A percentile compares a stretch with the other conserved stretches of the same genome.
phyloP scores from a whole-genome alignment of 495 filamentous ascomycete genomes.

The Neurospora tetrasperma region DNA sequence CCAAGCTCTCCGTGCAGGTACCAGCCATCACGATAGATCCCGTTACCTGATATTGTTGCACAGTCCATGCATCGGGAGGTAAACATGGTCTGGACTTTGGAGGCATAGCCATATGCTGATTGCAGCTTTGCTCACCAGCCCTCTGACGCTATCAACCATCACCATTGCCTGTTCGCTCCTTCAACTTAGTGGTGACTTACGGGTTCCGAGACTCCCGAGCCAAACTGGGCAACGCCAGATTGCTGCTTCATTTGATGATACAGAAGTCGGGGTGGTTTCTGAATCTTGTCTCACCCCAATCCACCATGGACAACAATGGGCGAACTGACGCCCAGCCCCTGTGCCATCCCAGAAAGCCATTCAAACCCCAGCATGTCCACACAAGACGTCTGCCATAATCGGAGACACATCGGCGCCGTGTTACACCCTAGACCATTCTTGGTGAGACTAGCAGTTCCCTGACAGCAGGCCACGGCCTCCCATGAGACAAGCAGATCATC shows the following conservation, averaged over 20 bases:
- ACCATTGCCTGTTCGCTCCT: neutral
- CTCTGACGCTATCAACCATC: neutral
- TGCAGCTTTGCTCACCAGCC: neutral
- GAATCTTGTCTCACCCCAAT: neutral
- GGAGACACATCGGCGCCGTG: neutral
- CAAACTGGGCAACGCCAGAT: neutral
- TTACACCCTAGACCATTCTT: neutral
- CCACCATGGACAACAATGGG: neutral
- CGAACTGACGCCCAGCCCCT: neutral
- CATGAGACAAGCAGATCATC: constrained; percentile 15
- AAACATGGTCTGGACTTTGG: neutral
- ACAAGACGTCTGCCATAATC: neutral
- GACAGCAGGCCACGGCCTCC: constrained; percentile 8
- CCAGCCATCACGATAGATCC: neutral
- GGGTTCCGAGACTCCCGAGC: neutral
- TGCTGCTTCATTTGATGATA: neutral
- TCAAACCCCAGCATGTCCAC: neutral
- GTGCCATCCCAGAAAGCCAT: neutral
- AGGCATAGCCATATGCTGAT: neutral
- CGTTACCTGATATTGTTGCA: neutral
- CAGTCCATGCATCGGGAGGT: neutral
- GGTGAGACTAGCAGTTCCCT: constrained; percentile 14
- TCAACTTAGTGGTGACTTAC: neutral
- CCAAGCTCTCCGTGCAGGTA: neutral
- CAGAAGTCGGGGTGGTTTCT: neutral